A percentile compares a stretch with the other conserved stretches of the same genome.
phyloP scores from a whole-genome alignment of 371 early-diverging fungal species.

The Blakeslea trispora region DNA sequence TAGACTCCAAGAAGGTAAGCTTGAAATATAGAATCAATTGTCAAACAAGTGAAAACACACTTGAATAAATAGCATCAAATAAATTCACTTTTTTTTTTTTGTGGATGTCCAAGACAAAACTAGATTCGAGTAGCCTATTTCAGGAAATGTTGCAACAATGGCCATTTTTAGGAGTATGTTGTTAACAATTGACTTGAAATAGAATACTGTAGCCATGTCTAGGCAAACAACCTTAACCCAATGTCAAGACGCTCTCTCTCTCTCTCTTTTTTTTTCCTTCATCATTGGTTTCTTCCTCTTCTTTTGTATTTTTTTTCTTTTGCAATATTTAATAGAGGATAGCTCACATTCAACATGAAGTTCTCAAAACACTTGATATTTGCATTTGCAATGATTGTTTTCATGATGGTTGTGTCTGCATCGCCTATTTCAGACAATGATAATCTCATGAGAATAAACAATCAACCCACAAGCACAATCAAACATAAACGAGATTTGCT shows the following conservation, averaged over 20 bases:
- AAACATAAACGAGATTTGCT: slow-evolving; percentile 13
- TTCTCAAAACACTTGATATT: neutral
- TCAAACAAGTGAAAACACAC: too few species aligned
- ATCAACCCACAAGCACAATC: neutral
- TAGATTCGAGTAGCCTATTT: too few species aligned
- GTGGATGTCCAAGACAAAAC: too few species aligned
- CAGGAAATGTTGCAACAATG: slow-evolving; percentile 5
- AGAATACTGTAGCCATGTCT: neutral
- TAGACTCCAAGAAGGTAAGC: too few species aligned
- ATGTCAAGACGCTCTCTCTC: too few species aligned
- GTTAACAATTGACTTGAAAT: slow-evolving; percentile 1
- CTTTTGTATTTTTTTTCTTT: slow-evolving; percentile 3
- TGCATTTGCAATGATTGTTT: neutral
- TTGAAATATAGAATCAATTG: too few species aligned
- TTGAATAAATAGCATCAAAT: too few species aligned
- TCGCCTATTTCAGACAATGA: neutral
- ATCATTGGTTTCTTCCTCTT: too few species aligned
- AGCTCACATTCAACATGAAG: slow-evolving; percentile 8
- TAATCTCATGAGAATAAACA: neutral
- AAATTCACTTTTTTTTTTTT: too few species aligned
- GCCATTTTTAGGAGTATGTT: slow-evolving; percentile 17
- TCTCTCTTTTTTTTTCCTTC: too few species aligned
- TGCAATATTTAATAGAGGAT: neutral
- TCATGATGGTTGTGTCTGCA: slow-evolving; percentile 1
- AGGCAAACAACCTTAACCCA: neutral